Evolutionary conservation across 352 stramenopile species (phyloP).

Genomic region (Phytopythium ostracodes): DNA sequence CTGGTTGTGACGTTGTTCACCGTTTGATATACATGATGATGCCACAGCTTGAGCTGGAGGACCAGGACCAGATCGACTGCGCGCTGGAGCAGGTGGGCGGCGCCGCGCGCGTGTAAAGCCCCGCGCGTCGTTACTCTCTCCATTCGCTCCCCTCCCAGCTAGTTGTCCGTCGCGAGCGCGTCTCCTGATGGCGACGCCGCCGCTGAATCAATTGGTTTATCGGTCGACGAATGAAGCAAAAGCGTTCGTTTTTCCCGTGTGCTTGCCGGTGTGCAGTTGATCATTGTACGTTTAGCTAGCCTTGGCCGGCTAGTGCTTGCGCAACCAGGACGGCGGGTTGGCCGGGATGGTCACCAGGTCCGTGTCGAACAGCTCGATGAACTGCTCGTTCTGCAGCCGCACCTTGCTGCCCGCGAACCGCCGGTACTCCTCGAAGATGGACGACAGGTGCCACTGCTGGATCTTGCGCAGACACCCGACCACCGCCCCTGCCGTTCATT

Average conservation of each 20-base stretch:
- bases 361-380: conserved; percentile 94
- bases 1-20: background rate
- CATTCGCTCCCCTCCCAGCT: background rate
- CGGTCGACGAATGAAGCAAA: conserved; percentile 1
- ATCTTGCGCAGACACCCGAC: conserved; percentile 91
- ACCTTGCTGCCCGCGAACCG: conserved; percentile 89
- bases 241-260: background rate
- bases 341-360: conserved; percentile 86
- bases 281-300: background rate
- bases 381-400: conserved; percentile 91
- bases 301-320: conserved; percentile 32
- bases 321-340: conserved; percentile 69
- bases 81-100: conserved; percentile 90
- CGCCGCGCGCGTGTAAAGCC: conserved; percentile 26
- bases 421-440: conserved; percentile 92
- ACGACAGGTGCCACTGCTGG: conserved; percentile 91
- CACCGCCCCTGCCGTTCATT: conserved; percentile 67
- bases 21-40: background rate
- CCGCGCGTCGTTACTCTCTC: background rate
- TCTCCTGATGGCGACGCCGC: too few species aligned
- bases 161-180: background rate
- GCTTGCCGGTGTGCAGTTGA: too few species aligned
- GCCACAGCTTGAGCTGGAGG: conserved; percentile 91
- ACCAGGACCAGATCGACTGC: conserved; percentile 98
- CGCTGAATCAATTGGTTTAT: too few species aligned